Conservation (phyloP, 306 rosid genomes). For the Aeschynomene evenia region DNA sequence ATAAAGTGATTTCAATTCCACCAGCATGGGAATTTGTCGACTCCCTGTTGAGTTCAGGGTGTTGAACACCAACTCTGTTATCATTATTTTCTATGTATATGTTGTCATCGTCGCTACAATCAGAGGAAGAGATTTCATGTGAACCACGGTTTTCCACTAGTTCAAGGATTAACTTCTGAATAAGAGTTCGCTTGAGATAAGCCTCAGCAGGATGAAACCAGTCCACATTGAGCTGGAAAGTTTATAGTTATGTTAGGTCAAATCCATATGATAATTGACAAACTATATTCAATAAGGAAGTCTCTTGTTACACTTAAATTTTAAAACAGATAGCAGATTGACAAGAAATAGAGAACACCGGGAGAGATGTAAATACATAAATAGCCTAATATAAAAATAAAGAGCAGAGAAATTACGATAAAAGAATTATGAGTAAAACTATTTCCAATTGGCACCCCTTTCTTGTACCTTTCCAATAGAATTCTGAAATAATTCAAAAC, state of each 20-base stretch:
- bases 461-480: background rate
- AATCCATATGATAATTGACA: slow-evolving; percentile 15
- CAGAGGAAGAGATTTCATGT: slow-evolving; percentile 50
- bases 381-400: slow-evolving; percentile 7
- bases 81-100: slow-evolving; percentile 39
- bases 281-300: background rate
- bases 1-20: slow-evolving; percentile 76
- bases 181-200: slow-evolving; percentile 81
- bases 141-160: slow-evolving; percentile 55
- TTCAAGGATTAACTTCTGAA: slow-evolving; percentile 75
- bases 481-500: slow-evolving; percentile 1
- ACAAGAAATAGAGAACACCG: slow-evolving; percentile 7
- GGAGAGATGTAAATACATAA: slow-evolving; percentile 11
- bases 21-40: slow-evolving; percentile 47
- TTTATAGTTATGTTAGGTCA: slow-evolving; percentile 19
- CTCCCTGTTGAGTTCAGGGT: slow-evolving; percentile 45
- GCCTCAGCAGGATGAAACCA: slow-evolving; percentile 96
- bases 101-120: slow-evolving; percentile 52
- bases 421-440: background rate
- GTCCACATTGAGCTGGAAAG: slow-evolving; percentile 71
- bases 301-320: background rate
- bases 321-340: slow-evolving; percentile 5
- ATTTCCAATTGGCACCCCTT: slow-evolving; percentile 15
- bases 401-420: background rate
- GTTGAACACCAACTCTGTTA: slow-evolving; percentile 40